These are phyloP conservation scores for Penicillium maclennaniae DNA, from an alignment of 495 filamentous ascomycete genomes.

Conservation along the genomic window DNA sequence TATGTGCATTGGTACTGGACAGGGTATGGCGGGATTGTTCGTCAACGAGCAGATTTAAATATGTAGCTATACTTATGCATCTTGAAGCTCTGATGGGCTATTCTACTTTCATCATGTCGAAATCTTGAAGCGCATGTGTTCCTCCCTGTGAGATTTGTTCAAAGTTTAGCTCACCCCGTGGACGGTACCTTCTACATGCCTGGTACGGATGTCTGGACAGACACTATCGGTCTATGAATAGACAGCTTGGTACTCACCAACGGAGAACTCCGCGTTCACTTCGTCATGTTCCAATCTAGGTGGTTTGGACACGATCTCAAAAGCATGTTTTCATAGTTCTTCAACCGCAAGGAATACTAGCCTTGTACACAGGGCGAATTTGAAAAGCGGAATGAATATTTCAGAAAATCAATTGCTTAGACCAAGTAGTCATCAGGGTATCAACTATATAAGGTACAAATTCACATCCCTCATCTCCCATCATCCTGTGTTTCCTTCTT, in stretches of 20 bases:
- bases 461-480: conserved; percentile 8
- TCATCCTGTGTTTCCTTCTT: conserved; percentile 34
- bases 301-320: too few relatives aligned
- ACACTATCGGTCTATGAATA: too few relatives aligned
- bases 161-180: too few relatives aligned
- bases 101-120: not conserved
- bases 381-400: too few relatives aligned
- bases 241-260: too few relatives aligned
- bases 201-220: too few relatives aligned
- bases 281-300: too few relatives aligned
- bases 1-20: conserved; percentile 83
- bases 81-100: not conserved
- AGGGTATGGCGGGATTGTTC: conserved; percentile 83
- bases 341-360: too few relatives aligned
- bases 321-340: too few relatives aligned
- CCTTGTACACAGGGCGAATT: too few relatives aligned
- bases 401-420: not conserved
- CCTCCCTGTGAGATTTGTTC: not conserved
- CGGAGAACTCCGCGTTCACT: too few relatives aligned
- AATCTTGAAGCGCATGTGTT: not conserved
- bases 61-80: not conserved
- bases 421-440: not conserved
- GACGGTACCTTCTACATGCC: too few relatives aligned
- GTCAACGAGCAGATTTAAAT: conserved; percentile 67
- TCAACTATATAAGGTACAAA: not conserved